Percentiles rank a stretch among this genome's conserved stretches.
Conservation (phyloP, 768 basidiomycete species). For the Clathrus columnatus region DNA sequence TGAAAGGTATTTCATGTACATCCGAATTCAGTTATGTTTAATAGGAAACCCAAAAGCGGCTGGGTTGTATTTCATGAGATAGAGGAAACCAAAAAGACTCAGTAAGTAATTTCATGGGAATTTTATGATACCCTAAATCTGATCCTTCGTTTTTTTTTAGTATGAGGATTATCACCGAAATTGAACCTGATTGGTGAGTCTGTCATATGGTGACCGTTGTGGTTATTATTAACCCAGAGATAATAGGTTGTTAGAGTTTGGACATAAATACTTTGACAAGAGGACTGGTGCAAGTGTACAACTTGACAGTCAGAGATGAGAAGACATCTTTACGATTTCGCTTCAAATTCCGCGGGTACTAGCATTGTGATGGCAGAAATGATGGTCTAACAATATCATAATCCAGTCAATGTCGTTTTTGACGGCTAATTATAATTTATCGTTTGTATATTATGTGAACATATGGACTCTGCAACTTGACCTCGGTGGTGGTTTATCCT, state of each 20-base stretch:
- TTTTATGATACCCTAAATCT: conserved; percentile 9
- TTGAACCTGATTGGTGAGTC: conserved; percentile 85
- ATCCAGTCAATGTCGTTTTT: no score
- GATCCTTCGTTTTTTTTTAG: conserved; percentile 28
- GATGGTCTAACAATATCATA: no score
- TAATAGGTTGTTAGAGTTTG: conserved; percentile 40
- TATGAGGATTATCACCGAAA: conserved; percentile 87
- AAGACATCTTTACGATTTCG: neutral
- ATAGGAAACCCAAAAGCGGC: conserved; percentile 78
- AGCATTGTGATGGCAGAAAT: no score
- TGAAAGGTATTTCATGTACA: conserved; percentile 77
- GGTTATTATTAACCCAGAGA: neutral
- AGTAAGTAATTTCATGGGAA: conserved; percentile 46
- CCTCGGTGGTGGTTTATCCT: no score
- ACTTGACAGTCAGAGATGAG: neutral
- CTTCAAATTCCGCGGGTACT: neutral
- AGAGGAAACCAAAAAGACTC: conserved; percentile 92
- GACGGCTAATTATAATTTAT: no score
- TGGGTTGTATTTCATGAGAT: conserved; percentile 96
- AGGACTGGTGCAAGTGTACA: conserved; percentile 6
- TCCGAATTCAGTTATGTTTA: conserved; percentile 91
- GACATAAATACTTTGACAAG: conserved; percentile 37
- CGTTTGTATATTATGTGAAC: no score
- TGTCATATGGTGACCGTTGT: neutral
- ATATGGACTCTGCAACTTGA: no score